A percentile compares a stretch with the other conserved stretches of the same genome.
Evolutionary conservation across 108 stramenopile genomes (phyloP).

Genomic region (Skeletonema menzelii): DNA sequence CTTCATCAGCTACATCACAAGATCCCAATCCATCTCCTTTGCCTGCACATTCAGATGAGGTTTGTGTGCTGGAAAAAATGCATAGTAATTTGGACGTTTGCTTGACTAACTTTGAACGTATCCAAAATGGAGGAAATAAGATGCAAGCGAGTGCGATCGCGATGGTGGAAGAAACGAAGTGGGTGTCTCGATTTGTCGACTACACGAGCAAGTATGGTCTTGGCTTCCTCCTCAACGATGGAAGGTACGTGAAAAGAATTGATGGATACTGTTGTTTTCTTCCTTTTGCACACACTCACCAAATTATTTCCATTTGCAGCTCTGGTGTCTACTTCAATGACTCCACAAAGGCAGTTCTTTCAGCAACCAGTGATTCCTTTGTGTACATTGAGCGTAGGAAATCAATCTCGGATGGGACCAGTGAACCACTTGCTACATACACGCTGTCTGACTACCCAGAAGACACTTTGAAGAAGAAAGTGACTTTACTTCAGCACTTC

Average conservation of each 20-base stretch:
- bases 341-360: constrained; percentile 93
- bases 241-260: constrained; percentile 53
- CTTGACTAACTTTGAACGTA: constrained; percentile 35
- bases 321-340: constrained; percentile 99
- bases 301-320: constrained; percentile 21
- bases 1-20: not conserved
- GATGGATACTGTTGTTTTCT: not conserved
- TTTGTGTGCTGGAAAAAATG: constrained; percentile 55
- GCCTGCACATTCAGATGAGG: constrained; percentile 17
- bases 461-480: constrained; percentile 89
- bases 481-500: constrained; percentile 95
- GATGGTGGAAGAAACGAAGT: constrained; percentile 45
- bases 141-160: constrained; percentile 54
- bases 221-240: constrained; percentile 94
- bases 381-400: constrained; percentile 91
- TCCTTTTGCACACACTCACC: not conserved
- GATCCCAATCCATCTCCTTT: not conserved
- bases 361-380: constrained; percentile 78
- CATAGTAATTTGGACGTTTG: constrained; percentile 45
- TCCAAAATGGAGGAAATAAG: constrained; percentile 40
- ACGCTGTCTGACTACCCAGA: constrained; percentile 81
- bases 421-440: constrained; percentile 59
- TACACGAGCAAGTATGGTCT: constrained; percentile 98
- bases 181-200: constrained; percentile 97
- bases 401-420: constrained; percentile 18